Evolutionary conservation across 805 yeast genomes (phyloP).

Genomic region (Myxozyma geophila): DNA sequence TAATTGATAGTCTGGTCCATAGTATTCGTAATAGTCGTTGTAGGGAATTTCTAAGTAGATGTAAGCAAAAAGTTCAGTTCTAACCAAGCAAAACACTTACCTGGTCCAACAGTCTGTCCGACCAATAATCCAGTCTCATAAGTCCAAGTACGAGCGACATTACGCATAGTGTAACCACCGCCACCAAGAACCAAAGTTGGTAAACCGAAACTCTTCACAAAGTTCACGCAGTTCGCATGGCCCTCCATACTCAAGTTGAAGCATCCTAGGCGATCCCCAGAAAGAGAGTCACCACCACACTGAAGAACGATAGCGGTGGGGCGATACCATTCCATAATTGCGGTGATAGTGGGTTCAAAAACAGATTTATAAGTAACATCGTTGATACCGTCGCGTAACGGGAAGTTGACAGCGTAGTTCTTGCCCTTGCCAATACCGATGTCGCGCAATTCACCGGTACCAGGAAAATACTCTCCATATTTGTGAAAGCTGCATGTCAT

Average conservation of each 20-base stretch:
- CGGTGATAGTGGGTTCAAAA: slow-evolving; percentile 64
- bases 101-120: slow-evolving; percentile 53
- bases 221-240: slow-evolving; percentile 94
- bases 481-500: slow-evolving; percentile 97
- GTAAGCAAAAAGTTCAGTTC: neutral
- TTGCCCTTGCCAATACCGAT: slow-evolving; percentile 87
- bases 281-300: slow-evolving; percentile 96
- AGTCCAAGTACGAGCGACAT: slow-evolving; percentile 94
- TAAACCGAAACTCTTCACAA: slow-evolving; percentile 81
- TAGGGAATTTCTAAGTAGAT: slow-evolving; percentile 69
- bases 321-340: slow-evolving; percentile 86
- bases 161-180: slow-evolving; percentile 97
- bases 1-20: slow-evolving; percentile 93
- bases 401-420: slow-evolving; percentile 86
- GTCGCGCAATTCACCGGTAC: slow-evolving; percentile 92
- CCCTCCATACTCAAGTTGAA: slow-evolving; percentile 90
- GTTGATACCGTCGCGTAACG: slow-evolving; percentile 92
- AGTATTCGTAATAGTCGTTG: slow-evolving; percentile 95
- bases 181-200: slow-evolving; percentile 95
- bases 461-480: slow-evolving; percentile 96
- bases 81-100: slow-evolving; percentile 47
- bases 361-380: slow-evolving; percentile 90
- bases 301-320: slow-evolving; percentile 95
- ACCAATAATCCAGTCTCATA: slow-evolving; percentile 85
- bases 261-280: slow-evolving; percentile 91